A percentile compares a stretch with the other conserved stretches of the same genome.
These are phyloP conservation scores for Chytridium lagenaria DNA, from an alignment of 371 early-diverging fungal genomes.

Conservation along the genomic window DNA sequence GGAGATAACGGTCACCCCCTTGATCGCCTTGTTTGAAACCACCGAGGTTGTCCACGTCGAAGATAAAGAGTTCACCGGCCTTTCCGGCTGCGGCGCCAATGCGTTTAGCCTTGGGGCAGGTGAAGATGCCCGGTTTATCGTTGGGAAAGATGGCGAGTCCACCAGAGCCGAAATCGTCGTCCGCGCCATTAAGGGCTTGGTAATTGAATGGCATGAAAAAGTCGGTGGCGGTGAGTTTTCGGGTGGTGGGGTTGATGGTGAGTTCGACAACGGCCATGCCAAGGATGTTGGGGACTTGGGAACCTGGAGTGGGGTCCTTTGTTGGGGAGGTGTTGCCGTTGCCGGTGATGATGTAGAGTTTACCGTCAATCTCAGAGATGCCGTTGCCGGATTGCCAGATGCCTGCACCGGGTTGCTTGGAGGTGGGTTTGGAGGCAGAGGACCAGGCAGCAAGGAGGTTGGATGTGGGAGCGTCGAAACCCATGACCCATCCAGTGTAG, in stretches of 20 bases:
- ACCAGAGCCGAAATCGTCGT: constrained; percentile 29
- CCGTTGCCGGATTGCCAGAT: constrained; percentile 27
- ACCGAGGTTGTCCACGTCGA: constrained; percentile 23
- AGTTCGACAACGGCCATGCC: constrained; percentile 23
- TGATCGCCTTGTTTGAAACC: constrained; percentile 7
- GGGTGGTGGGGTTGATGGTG: neutral
- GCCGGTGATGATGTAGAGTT: constrained; percentile 12
- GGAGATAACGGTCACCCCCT: neutral
- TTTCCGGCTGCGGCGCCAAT: constrained; percentile 19
- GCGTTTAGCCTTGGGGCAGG: neutral
- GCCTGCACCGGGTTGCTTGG: constrained; percentile 14
- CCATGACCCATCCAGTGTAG: constrained; percentile 32
- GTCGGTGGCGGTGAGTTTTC: constrained; percentile 1
- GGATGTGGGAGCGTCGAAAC: constrained; percentile 1
- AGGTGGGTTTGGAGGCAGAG: neutral
- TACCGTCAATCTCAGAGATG: neutral
- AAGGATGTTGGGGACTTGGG: constrained; percentile 6
- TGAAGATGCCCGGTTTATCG: constrained; percentile 5
- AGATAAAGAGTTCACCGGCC: constrained; percentile 10
- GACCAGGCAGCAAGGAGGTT: neutral
- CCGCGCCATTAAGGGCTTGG: constrained; percentile 18
- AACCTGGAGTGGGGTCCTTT: neutral
- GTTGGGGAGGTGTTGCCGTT: constrained; percentile 16
- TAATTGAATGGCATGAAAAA: constrained; percentile 26
- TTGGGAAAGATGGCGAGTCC: constrained; percentile 20